Evolutionary conservation across 345 rosid genomes (phyloP).

Genomic region (Garcia nutans): DNA sequence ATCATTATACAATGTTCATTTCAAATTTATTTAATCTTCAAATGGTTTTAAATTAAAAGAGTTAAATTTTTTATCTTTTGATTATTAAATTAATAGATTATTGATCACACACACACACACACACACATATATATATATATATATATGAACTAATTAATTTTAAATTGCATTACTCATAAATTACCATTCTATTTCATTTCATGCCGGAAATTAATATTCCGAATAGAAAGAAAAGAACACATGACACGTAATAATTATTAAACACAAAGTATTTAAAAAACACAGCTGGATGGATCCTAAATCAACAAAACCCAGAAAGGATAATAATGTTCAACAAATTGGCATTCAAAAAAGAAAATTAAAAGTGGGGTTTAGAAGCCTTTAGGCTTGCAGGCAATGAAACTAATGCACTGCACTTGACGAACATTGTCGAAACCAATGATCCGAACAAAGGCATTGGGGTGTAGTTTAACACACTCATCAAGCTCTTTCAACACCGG

Average conservation of each 20-base stretch:
- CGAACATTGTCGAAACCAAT: slow-evolving; percentile 47
- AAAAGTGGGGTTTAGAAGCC: background rate
- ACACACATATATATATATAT: no score
- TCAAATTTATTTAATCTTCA: no score
- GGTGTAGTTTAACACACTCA: slow-evolving; percentile 38
- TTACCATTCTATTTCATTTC: background rate
- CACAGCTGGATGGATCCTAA: background rate
- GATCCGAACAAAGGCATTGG: slow-evolving; percentile 28
- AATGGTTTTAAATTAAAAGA: no score
- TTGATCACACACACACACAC: no score
- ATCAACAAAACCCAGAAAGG: background rate
- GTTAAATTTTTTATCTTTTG: no score
- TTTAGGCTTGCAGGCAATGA: slow-evolving; percentile 34
- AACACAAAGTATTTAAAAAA: background rate
- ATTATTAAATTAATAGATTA: no score
- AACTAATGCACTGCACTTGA: slow-evolving; percentile 57
- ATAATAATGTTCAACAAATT: background rate
- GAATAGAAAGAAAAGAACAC: background rate
- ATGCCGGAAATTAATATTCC: background rate
- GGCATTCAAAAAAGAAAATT: background rate
- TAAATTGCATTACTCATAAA: no score
- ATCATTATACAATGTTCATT: no score
- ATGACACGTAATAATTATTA: background rate
- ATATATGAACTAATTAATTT: no score
- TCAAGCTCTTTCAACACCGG: slow-evolving; percentile 46